Evolutionary conservation across 345 rosid genomes (phyloP), one percentile per base, ranked within the genome.

Genomic region (Zanthoxylum bungeanum): DNA sequence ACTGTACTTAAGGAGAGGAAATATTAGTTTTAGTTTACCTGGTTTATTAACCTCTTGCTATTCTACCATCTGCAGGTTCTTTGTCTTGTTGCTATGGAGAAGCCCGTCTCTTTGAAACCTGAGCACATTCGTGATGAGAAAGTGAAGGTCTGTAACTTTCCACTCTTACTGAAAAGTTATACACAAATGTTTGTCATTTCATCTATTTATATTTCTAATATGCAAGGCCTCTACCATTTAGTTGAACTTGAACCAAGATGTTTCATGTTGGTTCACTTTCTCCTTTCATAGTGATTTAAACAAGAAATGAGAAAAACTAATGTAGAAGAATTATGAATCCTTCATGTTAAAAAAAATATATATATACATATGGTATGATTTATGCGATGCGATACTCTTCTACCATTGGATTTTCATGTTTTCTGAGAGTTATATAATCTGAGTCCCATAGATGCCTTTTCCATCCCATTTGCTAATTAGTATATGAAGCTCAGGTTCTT

Each of bases 81-180:
- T 68, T 96, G 93, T 80, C 94, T 96, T 50, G 88, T 96, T 55
- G 97, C 93, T 30, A 95, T 95, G 99, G 98, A 95, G 85, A 95
- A 95, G 85, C 99, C 99, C 0, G 64, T 95, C 70, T 95, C 98
- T 73, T 93, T 95, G 70, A 95, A 89, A 72, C 99, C 99, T 17
- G 99, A 95, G 88, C 91, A 90, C 82, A 93, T 96, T 49, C 93
- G 98, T 3, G 98, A 96, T 81, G 98, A 91, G 85, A 96, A 96
- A 91, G 99, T 96, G 84, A 96, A 96, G 99, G 99, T 88, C 66
- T 27, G 60, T 73, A 57, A 66, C 58, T 27, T 72, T 49, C 64
- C 11, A n/a, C n/a, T n/a, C n/a, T n/a, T n/a, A n/a, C n/a, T n/a
- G n/a, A n/a, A n/a, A n/a, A n/a, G n/a, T n/a, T n/a, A n/a, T n/a